Conservation (phyloP, 768 basidiomycete species). For the Cystobasidium ongulense region DNA sequence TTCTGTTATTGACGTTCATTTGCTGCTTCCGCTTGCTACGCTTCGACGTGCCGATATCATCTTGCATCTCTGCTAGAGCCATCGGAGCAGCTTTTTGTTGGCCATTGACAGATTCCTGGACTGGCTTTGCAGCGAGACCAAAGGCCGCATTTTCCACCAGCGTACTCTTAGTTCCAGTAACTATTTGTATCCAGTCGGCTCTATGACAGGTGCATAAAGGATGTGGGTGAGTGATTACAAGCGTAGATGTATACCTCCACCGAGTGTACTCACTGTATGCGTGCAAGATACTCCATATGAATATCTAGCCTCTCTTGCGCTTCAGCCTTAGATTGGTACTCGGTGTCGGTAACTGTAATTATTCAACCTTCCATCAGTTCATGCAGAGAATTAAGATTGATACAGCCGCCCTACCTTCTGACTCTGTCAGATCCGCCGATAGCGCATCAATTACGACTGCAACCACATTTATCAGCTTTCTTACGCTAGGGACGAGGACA, state of each 20-base stretch:
- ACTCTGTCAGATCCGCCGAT: not conserved
- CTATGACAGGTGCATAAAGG: not conserved
- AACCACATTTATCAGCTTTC: not conserved
- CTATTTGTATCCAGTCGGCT: slow-evolving; percentile 18
- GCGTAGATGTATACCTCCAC: not conserved
- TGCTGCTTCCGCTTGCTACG: slow-evolving; percentile 12
- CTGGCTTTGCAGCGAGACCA: not conserved
- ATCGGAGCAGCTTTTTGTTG: not conserved
- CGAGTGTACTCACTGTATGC: not conserved
- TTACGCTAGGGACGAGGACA: not conserved
- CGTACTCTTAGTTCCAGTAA: slow-evolving; percentile 11
- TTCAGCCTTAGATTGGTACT: slow-evolving; percentile 38
- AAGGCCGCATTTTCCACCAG: slow-evolving; percentile 16
- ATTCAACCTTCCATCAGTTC: not conserved
- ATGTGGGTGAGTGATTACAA: not conserved
- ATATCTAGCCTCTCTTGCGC: slow-evolving; percentile 37
- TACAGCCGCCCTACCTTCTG: not conserved
- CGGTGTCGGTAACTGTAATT: slow-evolving; percentile 34
- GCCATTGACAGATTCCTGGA: not conserved
- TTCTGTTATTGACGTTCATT: not conserved
- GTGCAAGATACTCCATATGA: slow-evolving; percentile 34
- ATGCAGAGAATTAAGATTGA: not conserved
- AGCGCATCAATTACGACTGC: not conserved
- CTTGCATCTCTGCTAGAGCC: not conserved
- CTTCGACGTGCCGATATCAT: not conserved